phyloP scores from a whole-genome alignment of 1,284 basidiomycete species.

The Ceratobasidium papillatum region DNA sequence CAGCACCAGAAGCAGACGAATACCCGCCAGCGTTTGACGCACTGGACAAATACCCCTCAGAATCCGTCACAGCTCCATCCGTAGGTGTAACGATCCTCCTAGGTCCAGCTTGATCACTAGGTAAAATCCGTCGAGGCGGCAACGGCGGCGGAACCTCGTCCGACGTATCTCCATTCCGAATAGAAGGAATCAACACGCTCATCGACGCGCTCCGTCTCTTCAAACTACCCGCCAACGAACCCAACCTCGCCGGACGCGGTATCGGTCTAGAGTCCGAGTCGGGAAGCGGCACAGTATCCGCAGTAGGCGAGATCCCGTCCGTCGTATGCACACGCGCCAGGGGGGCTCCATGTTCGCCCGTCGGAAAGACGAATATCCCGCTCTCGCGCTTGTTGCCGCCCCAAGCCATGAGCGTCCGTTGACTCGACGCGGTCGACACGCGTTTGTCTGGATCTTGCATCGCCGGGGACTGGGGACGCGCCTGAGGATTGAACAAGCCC shows the following conservation, averaged over 20 bases:
- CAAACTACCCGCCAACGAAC: slow-evolving; percentile 18
- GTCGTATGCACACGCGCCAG: slow-evolving; percentile 29
- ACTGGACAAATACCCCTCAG: slow-evolving; percentile 30
- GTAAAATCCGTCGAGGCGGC: neutral
- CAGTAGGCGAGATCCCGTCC: slow-evolving; percentile 8
- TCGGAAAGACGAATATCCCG: slow-evolving; percentile 26
- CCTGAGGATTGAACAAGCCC: slow-evolving; percentile 11
- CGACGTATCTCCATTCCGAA: neutral
- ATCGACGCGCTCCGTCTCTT: slow-evolving; percentile 39
- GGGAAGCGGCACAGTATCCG: neutral
- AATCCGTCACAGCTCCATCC: slow-evolving; percentile 34
- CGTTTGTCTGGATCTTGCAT: slow-evolving; percentile 37
- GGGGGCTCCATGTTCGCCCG: neutral
- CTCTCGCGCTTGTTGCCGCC: slow-evolving; percentile 17
- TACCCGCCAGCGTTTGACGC: slow-evolving; percentile 13
- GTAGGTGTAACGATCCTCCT: neutral
- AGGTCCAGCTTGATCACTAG: neutral
- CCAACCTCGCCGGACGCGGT: slow-evolving; percentile 18
- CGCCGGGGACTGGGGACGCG: slow-evolving; percentile 11
- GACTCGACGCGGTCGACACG: slow-evolving; percentile 37
- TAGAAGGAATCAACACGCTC: slow-evolving; percentile 26
- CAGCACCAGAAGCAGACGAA: neutral
- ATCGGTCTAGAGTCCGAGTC: neutral
- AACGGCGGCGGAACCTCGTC: slow-evolving; percentile 9
- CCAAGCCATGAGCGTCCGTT: slow-evolving; percentile 34